phyloP scores from a whole-genome alignment of 1,284 basidiomycete species.

The Sanguinoderma infundibulare region DNA sequence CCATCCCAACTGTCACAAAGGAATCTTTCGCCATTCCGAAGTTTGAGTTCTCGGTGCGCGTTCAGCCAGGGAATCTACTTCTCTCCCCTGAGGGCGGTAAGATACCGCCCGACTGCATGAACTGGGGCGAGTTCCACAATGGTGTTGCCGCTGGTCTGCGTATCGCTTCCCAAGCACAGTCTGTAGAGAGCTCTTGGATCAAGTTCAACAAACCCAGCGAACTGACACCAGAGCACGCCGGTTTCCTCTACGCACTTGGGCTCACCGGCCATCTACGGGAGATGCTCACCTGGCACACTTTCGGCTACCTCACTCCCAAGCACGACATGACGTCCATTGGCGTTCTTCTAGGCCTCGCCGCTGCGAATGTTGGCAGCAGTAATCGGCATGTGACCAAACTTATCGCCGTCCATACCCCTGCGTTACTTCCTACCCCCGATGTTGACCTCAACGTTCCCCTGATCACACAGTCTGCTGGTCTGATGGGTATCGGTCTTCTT shows the following conservation, averaged over 20 bases:
- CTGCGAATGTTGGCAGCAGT: conserved; percentile 88
- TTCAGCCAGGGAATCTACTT: conserved; percentile 71
- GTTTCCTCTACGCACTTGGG: conserved; percentile 92
- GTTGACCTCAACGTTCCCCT: conserved; percentile 91
- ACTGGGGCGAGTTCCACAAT: conserved; percentile 98
- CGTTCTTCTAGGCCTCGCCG: conserved; percentile 89
- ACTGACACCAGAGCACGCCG: conserved; percentile 90
- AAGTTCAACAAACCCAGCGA: conserved; percentile 90
- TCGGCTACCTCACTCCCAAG: conserved; percentile 92
- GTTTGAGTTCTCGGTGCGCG: conserved; percentile 77
- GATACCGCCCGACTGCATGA: conserved; percentile 69
- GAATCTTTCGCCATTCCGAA: conserved; percentile 82
- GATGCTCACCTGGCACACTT: conserved; percentile 89
- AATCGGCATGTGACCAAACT: conserved; percentile 91
- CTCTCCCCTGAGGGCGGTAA: conserved; percentile 69
- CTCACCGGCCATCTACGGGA: conserved; percentile 88
- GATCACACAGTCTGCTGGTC: conserved; percentile 88
- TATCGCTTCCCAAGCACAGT: conserved; percentile 76
- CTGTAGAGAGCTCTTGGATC: conserved; percentile 91
- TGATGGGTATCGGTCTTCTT: conserved; percentile 89
- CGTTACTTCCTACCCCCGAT: conserved; percentile 85
- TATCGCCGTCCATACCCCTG: conserved; percentile 91
- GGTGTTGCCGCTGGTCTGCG: conserved; percentile 92
- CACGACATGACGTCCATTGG: conserved; percentile 96
- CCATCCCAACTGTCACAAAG: conserved; percentile 69